Evolutionary conservation across 106 monocot species (phyloP).

Genomic region (Dactylorhiza incarnata): DNA sequence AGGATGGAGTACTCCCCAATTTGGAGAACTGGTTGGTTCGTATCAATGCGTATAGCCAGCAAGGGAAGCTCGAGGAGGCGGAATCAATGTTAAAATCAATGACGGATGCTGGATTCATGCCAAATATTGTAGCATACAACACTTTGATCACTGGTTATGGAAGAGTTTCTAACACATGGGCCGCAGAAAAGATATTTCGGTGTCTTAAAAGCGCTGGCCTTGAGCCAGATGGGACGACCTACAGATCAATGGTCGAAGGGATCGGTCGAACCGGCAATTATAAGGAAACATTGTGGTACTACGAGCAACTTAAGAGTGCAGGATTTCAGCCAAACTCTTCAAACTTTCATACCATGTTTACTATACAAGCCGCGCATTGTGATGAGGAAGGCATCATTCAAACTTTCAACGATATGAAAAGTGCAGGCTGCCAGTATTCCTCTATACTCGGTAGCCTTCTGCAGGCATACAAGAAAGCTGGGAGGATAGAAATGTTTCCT

Average conservation of each 20-base stretch:
- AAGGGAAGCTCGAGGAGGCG: constrained; percentile 78
- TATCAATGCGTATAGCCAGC: constrained; percentile 76
- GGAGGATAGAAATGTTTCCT: constrained; percentile 41
- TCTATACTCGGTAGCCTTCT: constrained; percentile 66
- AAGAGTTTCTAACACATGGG: constrained; percentile 35
- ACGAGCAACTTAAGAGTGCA: constrained; percentile 51
- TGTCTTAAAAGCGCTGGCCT: constrained; percentile 35
- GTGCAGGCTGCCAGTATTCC: constrained; percentile 47
- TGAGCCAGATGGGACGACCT: constrained; percentile 88
- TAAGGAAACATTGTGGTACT: constrained; percentile 45
- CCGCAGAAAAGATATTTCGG: constrained; percentile 42
- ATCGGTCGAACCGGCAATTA: constrained; percentile 69
- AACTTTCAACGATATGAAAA: constrained; percentile 70
- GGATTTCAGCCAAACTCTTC: constrained; percentile 81
- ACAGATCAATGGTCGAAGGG: constrained; percentile 91
- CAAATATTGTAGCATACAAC: constrained; percentile 91
- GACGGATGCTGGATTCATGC: constrained; percentile 35
- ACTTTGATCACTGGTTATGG: constrained; percentile 95
- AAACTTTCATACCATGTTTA: constrained; percentile 94
- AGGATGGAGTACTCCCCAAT: constrained; percentile 62
- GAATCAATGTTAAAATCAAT: constrained; percentile 55
- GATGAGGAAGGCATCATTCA: constrained; percentile 44
- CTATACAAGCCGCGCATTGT: constrained; percentile 69
- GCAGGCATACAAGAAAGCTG: constrained; percentile 71
- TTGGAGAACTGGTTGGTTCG: constrained; percentile 86